A percentile compares a stretch with the other conserved stretches of the same genome.
Evolutionary conservation across 2,329 filamentous ascomycete genomes (phyloP).

Genomic region (Xenoacremonium recifei): DNA sequence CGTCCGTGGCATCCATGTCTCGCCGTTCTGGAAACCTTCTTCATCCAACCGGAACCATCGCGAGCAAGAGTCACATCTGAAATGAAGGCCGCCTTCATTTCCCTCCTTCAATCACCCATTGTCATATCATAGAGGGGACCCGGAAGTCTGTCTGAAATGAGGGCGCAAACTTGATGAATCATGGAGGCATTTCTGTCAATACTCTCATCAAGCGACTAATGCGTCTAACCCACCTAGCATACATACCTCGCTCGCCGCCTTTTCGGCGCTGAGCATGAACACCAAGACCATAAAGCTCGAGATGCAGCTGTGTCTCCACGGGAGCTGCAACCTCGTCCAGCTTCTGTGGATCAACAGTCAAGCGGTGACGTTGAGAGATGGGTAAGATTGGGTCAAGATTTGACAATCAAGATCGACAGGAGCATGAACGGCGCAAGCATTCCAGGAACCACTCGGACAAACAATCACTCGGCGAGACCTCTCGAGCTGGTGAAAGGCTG

Average conservation of each 20-base stretch:
- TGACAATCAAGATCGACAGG: constrained; percentile 22
- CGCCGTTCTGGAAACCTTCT: constrained; percentile 16
- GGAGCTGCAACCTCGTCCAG: neutral
- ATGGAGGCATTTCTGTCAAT: too few species aligned
- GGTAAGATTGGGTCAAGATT: constrained; percentile 3
- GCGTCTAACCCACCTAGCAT: too few species aligned
- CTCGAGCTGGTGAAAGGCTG: too few species aligned
- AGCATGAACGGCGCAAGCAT: constrained; percentile 16
- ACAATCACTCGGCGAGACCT: constrained; percentile 1
- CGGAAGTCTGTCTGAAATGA: neutral
- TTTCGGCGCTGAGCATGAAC: too few species aligned
- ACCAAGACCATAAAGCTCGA: too few species aligned
- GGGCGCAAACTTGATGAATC: too few species aligned
- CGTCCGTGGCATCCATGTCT: constrained; percentile 27
- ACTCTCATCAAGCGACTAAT: too few species aligned
- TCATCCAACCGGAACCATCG: constrained; percentile 12
- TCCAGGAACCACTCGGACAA: constrained; percentile 4
- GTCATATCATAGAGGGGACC: constrained; percentile 1
- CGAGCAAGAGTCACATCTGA: constrained; percentile 10
- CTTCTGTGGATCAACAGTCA: neutral
- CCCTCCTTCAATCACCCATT: constrained; percentile 2
- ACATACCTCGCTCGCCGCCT: too few species aligned
- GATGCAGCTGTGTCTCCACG: neutral
- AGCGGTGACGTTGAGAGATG: neutral
- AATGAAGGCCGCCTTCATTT: constrained; percentile 14